Conservation (phyloP, 768 basidiomycete genomes). For the Amanita thiersii region DNA sequence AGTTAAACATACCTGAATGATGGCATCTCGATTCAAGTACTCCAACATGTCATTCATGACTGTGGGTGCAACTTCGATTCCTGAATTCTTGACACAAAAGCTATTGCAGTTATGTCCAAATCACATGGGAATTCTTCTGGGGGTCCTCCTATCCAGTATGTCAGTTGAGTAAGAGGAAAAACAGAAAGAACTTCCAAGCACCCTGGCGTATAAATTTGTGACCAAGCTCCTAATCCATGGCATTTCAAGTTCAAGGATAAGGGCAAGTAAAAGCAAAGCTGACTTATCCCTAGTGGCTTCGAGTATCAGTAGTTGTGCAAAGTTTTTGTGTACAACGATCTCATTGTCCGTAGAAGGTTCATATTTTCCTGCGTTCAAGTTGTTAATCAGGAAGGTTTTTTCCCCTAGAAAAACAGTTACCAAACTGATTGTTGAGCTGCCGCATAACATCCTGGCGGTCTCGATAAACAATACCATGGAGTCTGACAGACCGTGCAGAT, state of each 20-base stretch:
- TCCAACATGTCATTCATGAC: constrained; percentile 54
- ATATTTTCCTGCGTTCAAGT: constrained; percentile 32
- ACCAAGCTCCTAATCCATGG: constrained; percentile 39
- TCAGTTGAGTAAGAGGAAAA: background rate
- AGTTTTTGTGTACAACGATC: constrained; percentile 39
- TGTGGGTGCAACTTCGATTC: constrained; percentile 23
- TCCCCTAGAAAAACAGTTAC: constrained; percentile 37
- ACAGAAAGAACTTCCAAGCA: constrained; percentile 47
- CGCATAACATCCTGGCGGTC: constrained; percentile 30
- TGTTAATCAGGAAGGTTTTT: constrained; percentile 27
- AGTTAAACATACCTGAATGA: constrained; percentile 30
- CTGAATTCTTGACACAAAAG: constrained; percentile 30
- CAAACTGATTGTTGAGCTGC: constrained; percentile 36
- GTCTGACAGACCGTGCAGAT: constrained; percentile 47
- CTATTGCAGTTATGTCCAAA: constrained; percentile 52
- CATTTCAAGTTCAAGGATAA: too few relatives aligned
- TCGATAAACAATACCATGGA: constrained; percentile 47
- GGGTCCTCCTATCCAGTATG: constrained; percentile 21
- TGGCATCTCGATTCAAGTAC: constrained; percentile 40
- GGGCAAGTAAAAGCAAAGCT: constrained; percentile 9
- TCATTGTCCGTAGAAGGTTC: constrained; percentile 34
- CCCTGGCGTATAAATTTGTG: constrained; percentile 30
- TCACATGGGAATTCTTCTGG: constrained; percentile 43
- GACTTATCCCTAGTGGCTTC: constrained; percentile 42
- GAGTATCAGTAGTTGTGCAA: constrained; percentile 49